phyloP scores from a whole-genome alignment of 805 yeast species.

The Monosporozyma aquatica region DNA sequence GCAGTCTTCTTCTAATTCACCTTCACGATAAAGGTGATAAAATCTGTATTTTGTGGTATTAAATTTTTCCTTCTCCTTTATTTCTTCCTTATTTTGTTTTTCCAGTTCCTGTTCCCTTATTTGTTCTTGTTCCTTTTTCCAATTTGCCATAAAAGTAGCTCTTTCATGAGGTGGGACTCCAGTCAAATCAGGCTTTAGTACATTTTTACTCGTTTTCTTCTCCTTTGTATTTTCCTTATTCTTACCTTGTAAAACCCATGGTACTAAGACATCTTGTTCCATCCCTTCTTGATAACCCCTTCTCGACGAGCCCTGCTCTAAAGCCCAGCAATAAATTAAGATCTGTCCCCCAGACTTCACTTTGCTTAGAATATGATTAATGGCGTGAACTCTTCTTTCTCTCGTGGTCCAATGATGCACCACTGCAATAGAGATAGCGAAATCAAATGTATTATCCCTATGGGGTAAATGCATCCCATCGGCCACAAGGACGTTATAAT shows the following conservation, averaged over 20 bases:
- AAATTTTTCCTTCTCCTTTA: conserved; percentile 17
- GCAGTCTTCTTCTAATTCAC: conserved; percentile 73
- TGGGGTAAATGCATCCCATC: conserved; percentile 71
- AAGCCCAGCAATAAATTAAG: conserved; percentile 90
- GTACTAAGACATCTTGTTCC: conserved; percentile 89
- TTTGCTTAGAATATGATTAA: conserved; percentile 54
- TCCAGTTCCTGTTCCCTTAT: conserved; percentile 15
- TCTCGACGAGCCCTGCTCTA: conserved; percentile 80
- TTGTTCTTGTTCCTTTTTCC: conserved; percentile 25
- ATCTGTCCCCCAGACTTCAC: conserved; percentile 56
- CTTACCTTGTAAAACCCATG: conserved; percentile 74
- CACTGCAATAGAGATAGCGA: conserved; percentile 92
- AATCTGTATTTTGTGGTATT: conserved; percentile 62
- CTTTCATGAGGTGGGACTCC: conserved; percentile 24
- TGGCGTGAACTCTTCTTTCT: conserved; percentile 69
- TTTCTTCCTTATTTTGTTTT: conserved; percentile 14
- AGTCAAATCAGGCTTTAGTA: conserved; percentile 21
- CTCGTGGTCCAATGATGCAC: conserved; percentile 90
- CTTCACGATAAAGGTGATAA: conserved; percentile 78
- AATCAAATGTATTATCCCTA: conserved; percentile 43
- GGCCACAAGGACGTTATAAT: conserved; percentile 56
- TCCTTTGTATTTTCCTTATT: conserved; percentile 28
- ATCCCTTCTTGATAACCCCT: conserved; percentile 88
- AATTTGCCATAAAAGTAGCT: conserved; percentile 19
- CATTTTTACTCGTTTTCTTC: conserved; percentile 12